A percentile compares a stretch with the other conserved stretches of the same genome.
Evolutionary conservation across 306 rosid genomes (phyloP).

Genomic region (Castanea sativa): DNA sequence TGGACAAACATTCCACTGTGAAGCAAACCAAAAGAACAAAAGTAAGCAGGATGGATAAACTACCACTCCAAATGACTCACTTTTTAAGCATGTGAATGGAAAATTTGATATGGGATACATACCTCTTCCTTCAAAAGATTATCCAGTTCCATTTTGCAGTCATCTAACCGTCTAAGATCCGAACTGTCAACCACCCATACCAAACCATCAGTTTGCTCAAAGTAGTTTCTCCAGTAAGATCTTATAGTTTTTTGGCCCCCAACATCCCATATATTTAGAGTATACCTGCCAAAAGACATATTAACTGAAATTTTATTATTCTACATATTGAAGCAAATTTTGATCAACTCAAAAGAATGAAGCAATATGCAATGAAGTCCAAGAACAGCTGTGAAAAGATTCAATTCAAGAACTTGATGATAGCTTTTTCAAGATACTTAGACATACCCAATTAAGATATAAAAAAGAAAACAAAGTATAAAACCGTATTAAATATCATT

Average conservation of each 20-base stretch:
- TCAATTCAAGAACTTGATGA: neutral
- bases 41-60: neutral
- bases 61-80: neutral
- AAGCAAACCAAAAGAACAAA: slow-evolving; percentile 5
- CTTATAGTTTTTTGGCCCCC: slow-evolving; percentile 92
- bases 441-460: neutral
- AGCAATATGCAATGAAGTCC: neutral
- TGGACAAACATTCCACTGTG: neutral
- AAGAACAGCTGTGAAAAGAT: neutral
- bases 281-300: slow-evolving; percentile 54
- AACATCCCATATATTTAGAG: slow-evolving; percentile 81
- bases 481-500: neutral
- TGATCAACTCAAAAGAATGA: neutral
- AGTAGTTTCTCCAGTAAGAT: slow-evolving; percentile 93
- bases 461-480: neutral
- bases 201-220: slow-evolving; percentile 87
- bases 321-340: neutral
- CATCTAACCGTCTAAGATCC: slow-evolving; percentile 79
- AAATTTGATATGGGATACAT: neutral
- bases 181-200: slow-evolving; percentile 94
- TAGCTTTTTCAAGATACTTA: no score
- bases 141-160: slow-evolving; percentile 83
- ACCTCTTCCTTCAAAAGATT: slow-evolving; percentile 94
- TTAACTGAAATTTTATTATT: slow-evolving; percentile 13
- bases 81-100: neutral